Evolutionary conservation across 1,284 basidiomycete genomes (phyloP), one percentile per base, ranked within the genome.

Genomic region (Polyporus tsugae): DNA sequence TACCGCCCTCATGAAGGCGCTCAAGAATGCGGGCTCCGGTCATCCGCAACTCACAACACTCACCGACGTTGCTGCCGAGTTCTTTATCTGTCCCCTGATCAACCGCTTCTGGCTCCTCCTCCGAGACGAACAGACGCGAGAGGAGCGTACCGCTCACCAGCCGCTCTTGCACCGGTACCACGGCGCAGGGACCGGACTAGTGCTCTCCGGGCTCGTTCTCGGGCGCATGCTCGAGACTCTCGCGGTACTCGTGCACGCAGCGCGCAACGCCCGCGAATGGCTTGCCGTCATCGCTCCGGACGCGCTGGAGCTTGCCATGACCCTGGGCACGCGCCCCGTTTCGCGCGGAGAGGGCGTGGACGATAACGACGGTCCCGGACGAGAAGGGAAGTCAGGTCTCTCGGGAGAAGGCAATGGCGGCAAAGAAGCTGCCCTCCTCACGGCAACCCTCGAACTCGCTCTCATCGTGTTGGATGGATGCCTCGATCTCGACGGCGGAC

Each of bases 21-120:
- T 75, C 25, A 69, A 69, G 35, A 15, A 36, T 11, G 19, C 57
- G 9, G 61, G 58, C 2, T 35, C 67, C 3, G 63, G 60, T 15
- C 71, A 72, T 58, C 74, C 75, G 10, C 72, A 70, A 57, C 65
- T 65, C 42, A 82, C 75, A 49, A 82, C 85, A 0, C 97, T 93
- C 80, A 90, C 88, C n/a, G 85, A 89, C 58, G 82, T 97, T 35
- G 95, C 95, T 0, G 93, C 93, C 0, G 94, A 95, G 76, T 91
- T 82, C 79, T 98, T 97, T 80, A 87, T 98, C 63, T 88, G 92
- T 65, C 97, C 97, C 0, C 83, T 98, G 39, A 87, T 98, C 78
- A 94, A 95, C 74, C 89, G 92, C 9, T 97, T 98, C 80, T 97
- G 95, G 94, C 78, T 87, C n/a, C 94, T 95, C 80, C 87, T 96